Evolutionary conservation across 1,284 basidiomycete genomes (phyloP).

Genomic region (Chalciporus piperatoides): DNA sequence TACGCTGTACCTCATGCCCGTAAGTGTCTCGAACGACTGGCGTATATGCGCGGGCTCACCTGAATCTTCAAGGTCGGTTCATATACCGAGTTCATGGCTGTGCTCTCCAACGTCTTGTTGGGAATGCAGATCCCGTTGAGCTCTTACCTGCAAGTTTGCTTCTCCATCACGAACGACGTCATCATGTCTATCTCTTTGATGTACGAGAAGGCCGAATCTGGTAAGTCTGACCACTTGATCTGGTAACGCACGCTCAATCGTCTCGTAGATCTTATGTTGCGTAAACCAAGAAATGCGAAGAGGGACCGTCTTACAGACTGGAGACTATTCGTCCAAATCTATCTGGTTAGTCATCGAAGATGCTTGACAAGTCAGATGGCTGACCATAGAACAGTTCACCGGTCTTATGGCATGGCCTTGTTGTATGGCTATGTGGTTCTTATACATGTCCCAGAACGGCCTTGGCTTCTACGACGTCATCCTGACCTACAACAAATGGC

Average conservation of each 20-base stretch:
- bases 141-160: conserved; percentile 43
- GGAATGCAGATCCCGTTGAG: conserved; percentile 42
- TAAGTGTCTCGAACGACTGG: conserved; percentile 30
- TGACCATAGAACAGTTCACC: conserved; percentile 34
- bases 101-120: conserved; percentile 35
- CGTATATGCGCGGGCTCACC: not conserved
- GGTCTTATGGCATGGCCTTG: conserved; percentile 47
- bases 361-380: conserved; percentile 2
- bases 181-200: conserved; percentile 39
- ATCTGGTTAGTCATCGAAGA: conserved; percentile 20
- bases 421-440: conserved; percentile 42
- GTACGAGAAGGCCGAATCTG: conserved; percentile 38
- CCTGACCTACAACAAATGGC: conserved; percentile 40
- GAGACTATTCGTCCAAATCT: conserved; percentile 34
- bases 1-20: conserved; percentile 40
- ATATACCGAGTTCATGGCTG: conserved; percentile 37
- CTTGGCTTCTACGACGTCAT: conserved; percentile 39
- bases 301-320: conserved; percentile 47
- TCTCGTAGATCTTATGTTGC: conserved; percentile 43
- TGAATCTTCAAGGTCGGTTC: conserved; percentile 31
- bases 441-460: conserved; percentile 36
- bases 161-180: conserved; percentile 40
- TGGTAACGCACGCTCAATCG: not conserved
- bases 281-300: conserved; percentile 62
- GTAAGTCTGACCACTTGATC: conserved; percentile 5